A percentile compares a stretch with the other conserved stretches of the same genome.
Conservation (phyloP, 352 stramenopile genomes). For the Phytophthora brassicae region DNA sequence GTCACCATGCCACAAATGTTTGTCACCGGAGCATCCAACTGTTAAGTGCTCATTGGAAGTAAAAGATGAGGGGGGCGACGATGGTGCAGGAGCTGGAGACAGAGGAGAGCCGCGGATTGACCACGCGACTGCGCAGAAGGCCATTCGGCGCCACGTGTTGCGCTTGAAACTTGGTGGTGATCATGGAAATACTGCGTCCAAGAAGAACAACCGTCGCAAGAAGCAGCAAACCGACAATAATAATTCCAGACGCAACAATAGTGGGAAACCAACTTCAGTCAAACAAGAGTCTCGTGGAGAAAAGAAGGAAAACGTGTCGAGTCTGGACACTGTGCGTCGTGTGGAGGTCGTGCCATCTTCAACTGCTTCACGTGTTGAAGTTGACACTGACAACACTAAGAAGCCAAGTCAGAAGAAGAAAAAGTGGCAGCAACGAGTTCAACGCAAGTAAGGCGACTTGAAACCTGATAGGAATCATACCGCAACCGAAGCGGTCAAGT, state of each 20-base stretch:
- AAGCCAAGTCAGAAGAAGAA: conserved; percentile 33
- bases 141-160: conserved; percentile 30
- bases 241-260: conserved; percentile 12
- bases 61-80: conserved; percentile 4
- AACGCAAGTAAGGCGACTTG: conserved; percentile 14
- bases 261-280: background rate
- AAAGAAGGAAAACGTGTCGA: conserved; percentile 10
- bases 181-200: conserved; percentile 6
- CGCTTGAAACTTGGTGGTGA: conserved; percentile 18
- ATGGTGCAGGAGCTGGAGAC: conserved; percentile 15
- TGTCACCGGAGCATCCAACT: conserved; percentile 35
- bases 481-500: background rate
- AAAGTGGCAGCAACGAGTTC: conserved; percentile 20
- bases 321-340: conserved; percentile 4
- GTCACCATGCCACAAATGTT: conserved; percentile 36
- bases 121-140: conserved; percentile 7
- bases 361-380: conserved; percentile 4
- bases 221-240: conserved; percentile 21
- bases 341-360: conserved; percentile 13
- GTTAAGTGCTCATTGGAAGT: conserved; percentile 18
- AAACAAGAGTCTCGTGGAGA: conserved; percentile 12
- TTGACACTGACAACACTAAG: conserved; percentile 6
- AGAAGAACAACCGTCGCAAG: conserved; percentile 25
- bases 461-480: conserved; percentile 20
- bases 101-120: conserved; percentile 5